Evolutionary conservation across 306 rosid genomes (phyloP).

Genomic region (Prinsepia uniflora): DNA sequence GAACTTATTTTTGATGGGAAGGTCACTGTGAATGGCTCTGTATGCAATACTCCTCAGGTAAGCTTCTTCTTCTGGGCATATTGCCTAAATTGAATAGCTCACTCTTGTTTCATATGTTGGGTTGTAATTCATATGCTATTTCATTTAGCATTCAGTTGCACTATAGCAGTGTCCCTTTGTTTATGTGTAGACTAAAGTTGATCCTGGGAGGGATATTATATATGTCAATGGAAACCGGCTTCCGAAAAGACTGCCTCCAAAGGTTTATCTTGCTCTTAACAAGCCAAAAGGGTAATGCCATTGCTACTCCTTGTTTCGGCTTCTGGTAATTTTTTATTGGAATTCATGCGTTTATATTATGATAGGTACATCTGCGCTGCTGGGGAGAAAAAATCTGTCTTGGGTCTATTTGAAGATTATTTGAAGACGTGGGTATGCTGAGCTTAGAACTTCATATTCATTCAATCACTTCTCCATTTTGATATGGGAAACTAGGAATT

Average conservation of each 20-base stretch:
- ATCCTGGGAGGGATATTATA: constrained; percentile 77
- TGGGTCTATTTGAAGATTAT: constrained; percentile 66
- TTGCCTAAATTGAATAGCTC: background rate
- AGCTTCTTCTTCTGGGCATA: background rate
- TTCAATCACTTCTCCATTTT: background rate
- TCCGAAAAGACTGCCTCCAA: constrained; percentile 82
- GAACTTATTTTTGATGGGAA: constrained; percentile 81
- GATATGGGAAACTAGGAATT: background rate
- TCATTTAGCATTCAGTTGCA: background rate
- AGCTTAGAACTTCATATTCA: constrained; percentile 8
- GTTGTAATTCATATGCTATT: background rate
- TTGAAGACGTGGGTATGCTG: constrained; percentile 70
- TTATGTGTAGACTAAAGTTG: constrained; percentile 67
- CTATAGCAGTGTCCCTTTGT: background rate
- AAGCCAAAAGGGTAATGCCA: constrained; percentile 89
- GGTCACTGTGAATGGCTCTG: constrained; percentile 57
- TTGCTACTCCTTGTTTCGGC: constrained; percentile 21
- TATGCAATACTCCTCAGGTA: constrained; percentile 7
- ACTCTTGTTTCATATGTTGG: background rate
- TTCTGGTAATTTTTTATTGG: background rate
- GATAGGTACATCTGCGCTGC: constrained; percentile 83
- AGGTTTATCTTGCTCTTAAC: constrained; percentile 88
- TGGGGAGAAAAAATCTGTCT: constrained; percentile 75
- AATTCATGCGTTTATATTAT: constrained; percentile 15
- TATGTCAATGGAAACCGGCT: constrained; percentile 91